Evolutionary conservation across 768 basidiomycete species (phyloP).

Genomic region (Pisolithus microcarpus): DNA sequence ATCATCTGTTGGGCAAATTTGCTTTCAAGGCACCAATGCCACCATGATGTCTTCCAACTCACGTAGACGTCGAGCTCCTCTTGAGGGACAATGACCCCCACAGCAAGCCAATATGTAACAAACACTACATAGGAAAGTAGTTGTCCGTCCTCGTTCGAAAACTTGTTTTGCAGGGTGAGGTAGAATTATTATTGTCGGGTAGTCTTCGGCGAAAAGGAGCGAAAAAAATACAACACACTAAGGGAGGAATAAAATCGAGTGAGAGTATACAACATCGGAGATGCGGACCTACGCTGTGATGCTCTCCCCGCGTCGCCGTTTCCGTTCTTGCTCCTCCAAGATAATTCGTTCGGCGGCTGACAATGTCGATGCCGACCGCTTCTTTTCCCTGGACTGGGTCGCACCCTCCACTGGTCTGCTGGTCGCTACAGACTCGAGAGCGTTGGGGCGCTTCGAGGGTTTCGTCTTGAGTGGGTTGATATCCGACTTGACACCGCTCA

Average conservation of each 20-base stretch:
- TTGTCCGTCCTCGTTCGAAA: too few relatives aligned
- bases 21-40: too few relatives aligned
- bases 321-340: slow-evolving; percentile 85
- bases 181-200: too few relatives aligned
- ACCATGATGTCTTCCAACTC: slow-evolving; percentile 12
- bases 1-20: too few relatives aligned
- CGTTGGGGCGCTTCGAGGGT: slow-evolving; percentile 67
- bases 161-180: too few relatives aligned
- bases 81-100: too few relatives aligned
- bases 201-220: too few relatives aligned
- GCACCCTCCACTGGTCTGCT: slow-evolving; percentile 22
- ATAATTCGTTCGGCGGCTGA: slow-evolving; percentile 83
- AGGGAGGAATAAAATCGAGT: too few relatives aligned
- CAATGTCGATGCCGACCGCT: slow-evolving; percentile 57
- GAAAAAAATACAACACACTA: too few relatives aligned
- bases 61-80: slow-evolving; percentile 53
- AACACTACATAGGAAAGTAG: too few relatives aligned
- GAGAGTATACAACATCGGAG: slow-evolving; percentile 1
- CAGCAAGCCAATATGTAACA: too few relatives aligned
- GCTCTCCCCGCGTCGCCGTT: slow-evolving; percentile 45
- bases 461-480: slow-evolving; percentile 61
- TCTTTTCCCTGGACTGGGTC: slow-evolving; percentile 44
- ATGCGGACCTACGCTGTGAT: slow-evolving; percentile 2
- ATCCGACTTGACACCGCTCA: slow-evolving; percentile 40
- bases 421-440: slow-evolving; percentile 50